Base-by-base conservation (phyloP, 179 eudicot genomes). In the Beta macrorhiza region DNA sequence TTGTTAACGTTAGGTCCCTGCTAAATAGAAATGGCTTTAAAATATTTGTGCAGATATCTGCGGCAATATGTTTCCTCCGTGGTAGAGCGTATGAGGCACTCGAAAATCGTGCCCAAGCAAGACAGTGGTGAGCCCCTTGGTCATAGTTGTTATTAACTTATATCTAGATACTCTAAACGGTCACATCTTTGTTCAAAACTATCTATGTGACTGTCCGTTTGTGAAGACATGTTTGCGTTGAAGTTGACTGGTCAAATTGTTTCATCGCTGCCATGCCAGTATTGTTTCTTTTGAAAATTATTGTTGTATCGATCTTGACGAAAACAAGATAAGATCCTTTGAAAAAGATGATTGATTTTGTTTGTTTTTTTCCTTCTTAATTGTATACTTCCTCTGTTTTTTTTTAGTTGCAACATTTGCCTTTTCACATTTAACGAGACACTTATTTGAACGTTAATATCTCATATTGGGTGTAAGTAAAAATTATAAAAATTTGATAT, bases 41-140 rank as follows among this genome's bases (percentile, higher is more conserved):
- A 72, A 37, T 75, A 62, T 71, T 74, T 80, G 63, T 78, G 83
- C 90, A 94, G 99, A 94, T 94, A 63, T 85, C 88, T 42, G 93
- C 99, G 37, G 99, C 99, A 62, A 94, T 91, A 89, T 94, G 93
- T 83, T 96, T 94, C 80, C 83, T 96, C 71, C 89, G 98, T 86
- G 99, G 98, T 84, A 96, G 93, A 87, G 99, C 99, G 61, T 96
- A 90, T 69, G 98, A 91, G 86, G 99, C 99, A 78, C 79, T 94
- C 73, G 97, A 96, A 84, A 96, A 96, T 83, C 98, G 99, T 83
- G 84, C 89, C 65, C 98, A 96, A 88, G 99, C 99, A 73, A 91
- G 95, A 37, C 88, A 88, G 68, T 96, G 99, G 99, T 96, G 81
- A 83, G 97, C 86, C 73, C 51, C 74, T 79, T 65, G 7, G n/a